These are phyloP conservation scores for Neurospora sp. DNA, from an alignment of 495 filamentous ascomycete genomes.

Conservation along the genomic window DNA sequence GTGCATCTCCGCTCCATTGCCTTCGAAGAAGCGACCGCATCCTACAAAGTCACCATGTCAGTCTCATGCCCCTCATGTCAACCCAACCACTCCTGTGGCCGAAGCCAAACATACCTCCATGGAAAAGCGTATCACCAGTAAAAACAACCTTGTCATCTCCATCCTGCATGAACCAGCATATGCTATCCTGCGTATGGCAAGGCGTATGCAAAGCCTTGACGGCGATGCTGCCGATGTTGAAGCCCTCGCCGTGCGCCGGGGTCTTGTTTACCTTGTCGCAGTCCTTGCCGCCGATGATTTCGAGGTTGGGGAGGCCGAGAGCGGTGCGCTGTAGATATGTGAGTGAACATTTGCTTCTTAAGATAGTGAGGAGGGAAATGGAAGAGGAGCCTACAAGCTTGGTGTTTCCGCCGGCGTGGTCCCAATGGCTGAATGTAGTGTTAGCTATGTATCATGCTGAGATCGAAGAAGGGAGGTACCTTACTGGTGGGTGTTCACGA, in stretches of 20 bases:
- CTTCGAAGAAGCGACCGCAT: slow-evolving; percentile 97
- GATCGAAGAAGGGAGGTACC: slow-evolving; percentile 12
- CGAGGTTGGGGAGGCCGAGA: slow-evolving; percentile 44
- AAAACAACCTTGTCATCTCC: slow-evolving; percentile 75
- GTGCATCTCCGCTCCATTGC: slow-evolving; percentile 79
- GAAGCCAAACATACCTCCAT: slow-evolving; percentile 72
- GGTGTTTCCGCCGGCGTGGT: slow-evolving; percentile 88
- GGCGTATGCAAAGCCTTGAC: slow-evolving; percentile 91
- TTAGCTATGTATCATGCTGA: not conserved
- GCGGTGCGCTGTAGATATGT: slow-evolving; percentile 49
- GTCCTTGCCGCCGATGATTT: slow-evolving; percentile 80
- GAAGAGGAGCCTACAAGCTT: slow-evolving; percentile 48
- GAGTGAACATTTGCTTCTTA: not conserved
- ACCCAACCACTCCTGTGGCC: no score
- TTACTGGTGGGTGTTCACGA: slow-evolving; percentile 97
- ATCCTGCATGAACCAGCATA: slow-evolving; percentile 83
- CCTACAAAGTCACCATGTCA: slow-evolving; percentile 35
- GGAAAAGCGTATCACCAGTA: slow-evolving; percentile 93
- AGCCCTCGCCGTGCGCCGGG: slow-evolving; percentile 62
- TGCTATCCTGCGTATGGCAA: slow-evolving; percentile 96
- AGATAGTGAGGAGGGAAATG: not conserved
- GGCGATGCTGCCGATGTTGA: slow-evolving; percentile 76
- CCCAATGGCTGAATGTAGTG: slow-evolving; percentile 59
- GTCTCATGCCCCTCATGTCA: no score
- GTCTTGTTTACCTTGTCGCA: slow-evolving; percentile 71